Conservation (phyloP, 2,329 filamentous ascomycete species). For the Dactylonectria macrodidyma region DNA sequence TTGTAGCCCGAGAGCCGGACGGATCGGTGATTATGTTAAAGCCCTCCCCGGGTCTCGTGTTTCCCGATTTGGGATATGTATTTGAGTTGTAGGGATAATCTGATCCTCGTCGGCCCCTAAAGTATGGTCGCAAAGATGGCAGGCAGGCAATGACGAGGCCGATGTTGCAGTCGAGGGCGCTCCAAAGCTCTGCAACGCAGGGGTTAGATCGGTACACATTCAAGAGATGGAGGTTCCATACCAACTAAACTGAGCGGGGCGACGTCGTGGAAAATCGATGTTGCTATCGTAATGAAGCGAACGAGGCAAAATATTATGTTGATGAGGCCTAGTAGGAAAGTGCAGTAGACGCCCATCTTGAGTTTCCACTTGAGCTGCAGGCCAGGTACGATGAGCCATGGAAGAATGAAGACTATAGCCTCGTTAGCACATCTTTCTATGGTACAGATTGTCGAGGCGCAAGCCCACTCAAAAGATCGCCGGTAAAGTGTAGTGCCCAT, state of each 20-base stretch:
- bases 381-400: conserved; percentile 27
- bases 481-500: conserved; percentile 32
- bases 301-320: conserved; percentile 39
- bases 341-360: conserved; percentile 34
- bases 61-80: not conserved
- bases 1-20: not conserved
- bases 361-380: conserved; percentile 32
- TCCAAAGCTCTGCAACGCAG: conserved; percentile 33
- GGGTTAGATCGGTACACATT: not conserved
- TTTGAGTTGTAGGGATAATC: conserved; percentile 13
- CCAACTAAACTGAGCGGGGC: conserved; percentile 37
- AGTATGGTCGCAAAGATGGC: conserved; percentile 38
- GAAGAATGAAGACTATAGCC: conserved; percentile 11
- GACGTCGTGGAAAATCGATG: conserved; percentile 16
- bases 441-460: not conserved
- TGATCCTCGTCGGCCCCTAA: conserved; percentile 16
- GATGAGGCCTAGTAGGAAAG: conserved; percentile 36
- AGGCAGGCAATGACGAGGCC: conserved; percentile 39
- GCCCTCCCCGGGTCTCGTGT: not conserved
- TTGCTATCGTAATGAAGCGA: conserved; percentile 35
- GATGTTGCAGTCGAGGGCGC: conserved; percentile 33
- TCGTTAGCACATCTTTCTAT: not conserved
- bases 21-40: not conserved
- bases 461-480: conserved; percentile 30
- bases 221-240: not conserved